These are phyloP conservation scores for Sapria himalayana DNA, from an alignment of 345 rosid genomes.

Conservation along the genomic window DNA sequence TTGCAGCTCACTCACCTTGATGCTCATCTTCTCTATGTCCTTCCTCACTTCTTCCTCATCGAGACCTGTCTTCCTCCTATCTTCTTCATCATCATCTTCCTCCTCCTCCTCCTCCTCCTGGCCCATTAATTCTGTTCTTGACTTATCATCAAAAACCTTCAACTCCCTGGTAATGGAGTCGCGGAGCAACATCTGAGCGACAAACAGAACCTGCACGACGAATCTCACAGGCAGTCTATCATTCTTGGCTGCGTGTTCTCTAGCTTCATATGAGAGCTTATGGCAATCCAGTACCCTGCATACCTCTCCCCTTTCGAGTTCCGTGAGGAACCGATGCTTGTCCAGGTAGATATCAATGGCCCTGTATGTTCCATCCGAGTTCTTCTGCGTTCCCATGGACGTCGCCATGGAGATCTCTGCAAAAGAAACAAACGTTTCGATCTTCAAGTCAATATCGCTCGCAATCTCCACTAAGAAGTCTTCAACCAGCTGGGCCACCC, in stretches of 20 bases:
- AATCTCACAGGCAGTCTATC: constrained; percentile 47
- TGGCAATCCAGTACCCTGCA: constrained; percentile 43
- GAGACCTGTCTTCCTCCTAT: not conserved
- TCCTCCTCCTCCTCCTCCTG: constrained; percentile 12
- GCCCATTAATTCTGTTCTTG: constrained; percentile 7
- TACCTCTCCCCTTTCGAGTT: constrained; percentile 38
- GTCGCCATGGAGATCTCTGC: constrained; percentile 32
- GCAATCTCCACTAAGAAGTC: constrained; percentile 43
- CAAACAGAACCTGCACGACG: constrained; percentile 29
- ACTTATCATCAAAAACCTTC: constrained; percentile 9
- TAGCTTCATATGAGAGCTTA: constrained; percentile 44
- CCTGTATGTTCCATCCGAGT: constrained; percentile 44
- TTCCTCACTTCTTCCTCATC: constrained; percentile 19
- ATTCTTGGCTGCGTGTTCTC: constrained; percentile 38
- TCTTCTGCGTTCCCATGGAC: constrained; percentile 21
- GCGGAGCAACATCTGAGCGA: constrained; percentile 39
- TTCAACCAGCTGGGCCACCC: constrained; percentile 47
- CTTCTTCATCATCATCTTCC: constrained; percentile 4
- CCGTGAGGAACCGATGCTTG: constrained; percentile 36
- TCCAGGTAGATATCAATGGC: constrained; percentile 56
- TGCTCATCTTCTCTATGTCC: constrained; percentile 42
- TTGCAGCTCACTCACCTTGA: constrained; percentile 38
- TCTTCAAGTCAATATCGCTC: constrained; percentile 29
- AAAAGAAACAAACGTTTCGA: constrained; percentile 24
- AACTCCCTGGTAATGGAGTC: constrained; percentile 22